phyloP scores from a whole-genome alignment of 257 asterid genomes.

The Solanum sejunctum region DNA sequence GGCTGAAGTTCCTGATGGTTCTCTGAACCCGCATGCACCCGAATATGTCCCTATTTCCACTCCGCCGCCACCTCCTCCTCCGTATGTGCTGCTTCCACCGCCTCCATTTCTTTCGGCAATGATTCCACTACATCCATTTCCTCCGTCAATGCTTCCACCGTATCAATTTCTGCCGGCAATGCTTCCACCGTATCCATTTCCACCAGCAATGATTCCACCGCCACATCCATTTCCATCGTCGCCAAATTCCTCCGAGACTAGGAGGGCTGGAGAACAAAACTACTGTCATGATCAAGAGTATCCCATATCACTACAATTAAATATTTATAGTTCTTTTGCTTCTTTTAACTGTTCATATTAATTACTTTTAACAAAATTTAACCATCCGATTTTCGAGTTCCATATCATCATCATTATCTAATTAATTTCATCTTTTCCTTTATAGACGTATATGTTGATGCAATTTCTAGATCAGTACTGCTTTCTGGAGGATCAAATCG shows the following conservation, averaged over 20 bases:
- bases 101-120: background rate
- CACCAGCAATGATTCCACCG: background rate
- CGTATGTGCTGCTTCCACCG: background rate
- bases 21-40: background rate
- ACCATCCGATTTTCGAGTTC: background rate
- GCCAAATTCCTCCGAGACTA: background rate
- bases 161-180: background rate
- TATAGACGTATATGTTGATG: slow-evolving; percentile 30
- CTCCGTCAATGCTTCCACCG: background rate
- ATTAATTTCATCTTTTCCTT: background rate
- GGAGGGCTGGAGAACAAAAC: slow-evolving; percentile 2
- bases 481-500: slow-evolving; percentile 17
- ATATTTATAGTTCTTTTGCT: background rate
- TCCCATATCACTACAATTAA: slow-evolving; percentile 45
- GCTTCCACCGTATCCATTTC: background rate
- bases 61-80: background rate
- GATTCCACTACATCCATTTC: background rate
- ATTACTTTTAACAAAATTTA: background rate
- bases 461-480: slow-evolving; percentile 34
- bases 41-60: background rate
- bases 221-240: background rate
- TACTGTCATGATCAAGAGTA: slow-evolving; percentile 53
- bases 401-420: background rate
- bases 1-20: background rate
- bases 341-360: background rate